A percentile compares a stretch with the other conserved stretches of the same genome.
phyloP scores from a whole-genome alignment of 345 rosid species.

The Cardiospermum halicacabum region DNA sequence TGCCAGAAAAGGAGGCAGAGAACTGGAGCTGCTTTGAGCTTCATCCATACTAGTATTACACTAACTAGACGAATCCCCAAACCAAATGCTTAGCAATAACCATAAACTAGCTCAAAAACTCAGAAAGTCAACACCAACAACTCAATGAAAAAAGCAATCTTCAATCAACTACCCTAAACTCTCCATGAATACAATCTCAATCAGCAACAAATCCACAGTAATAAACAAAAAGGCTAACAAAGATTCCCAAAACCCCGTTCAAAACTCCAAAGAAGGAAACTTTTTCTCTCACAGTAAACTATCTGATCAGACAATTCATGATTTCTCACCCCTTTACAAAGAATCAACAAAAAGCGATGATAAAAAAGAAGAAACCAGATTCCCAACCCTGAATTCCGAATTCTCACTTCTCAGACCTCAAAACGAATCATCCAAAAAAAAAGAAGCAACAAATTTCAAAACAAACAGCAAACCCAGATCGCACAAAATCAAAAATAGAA shows the following conservation, averaged over 20 bases:
- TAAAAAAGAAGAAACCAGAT: neutral
- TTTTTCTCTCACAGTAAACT: neutral
- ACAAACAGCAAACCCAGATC: slow-evolving; percentile 6
- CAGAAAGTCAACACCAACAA: slow-evolving; percentile 1
- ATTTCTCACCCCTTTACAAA: neutral
- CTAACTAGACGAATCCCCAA: slow-evolving; percentile 11
- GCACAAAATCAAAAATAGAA: neutral
- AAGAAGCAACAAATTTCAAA: neutral
- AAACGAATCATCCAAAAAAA: slow-evolving; percentile 7
- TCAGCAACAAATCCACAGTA: slow-evolving; percentile 1
- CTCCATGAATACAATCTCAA: neutral
- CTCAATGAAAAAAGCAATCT: neutral
- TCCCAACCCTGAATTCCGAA: slow-evolving; percentile 4
- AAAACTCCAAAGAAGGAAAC: neutral
- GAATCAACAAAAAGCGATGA: neutral
- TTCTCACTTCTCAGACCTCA: slow-evolving; percentile 12
- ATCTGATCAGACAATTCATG: neutral
- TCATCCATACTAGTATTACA: slow-evolving; percentile 54
- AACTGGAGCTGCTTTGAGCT: slow-evolving; percentile 52
- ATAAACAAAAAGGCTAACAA: neutral
- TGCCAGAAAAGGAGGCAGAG: slow-evolving; percentile 79
- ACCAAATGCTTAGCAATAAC: neutral
- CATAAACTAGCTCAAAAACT: slow-evolving; percentile 7
- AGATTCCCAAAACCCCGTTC: slow-evolving; percentile 17
- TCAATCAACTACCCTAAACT: neutral